Base-by-base conservation (phyloP, 179 eudicot genomes). In the Gypsophila paniculata region DNA sequence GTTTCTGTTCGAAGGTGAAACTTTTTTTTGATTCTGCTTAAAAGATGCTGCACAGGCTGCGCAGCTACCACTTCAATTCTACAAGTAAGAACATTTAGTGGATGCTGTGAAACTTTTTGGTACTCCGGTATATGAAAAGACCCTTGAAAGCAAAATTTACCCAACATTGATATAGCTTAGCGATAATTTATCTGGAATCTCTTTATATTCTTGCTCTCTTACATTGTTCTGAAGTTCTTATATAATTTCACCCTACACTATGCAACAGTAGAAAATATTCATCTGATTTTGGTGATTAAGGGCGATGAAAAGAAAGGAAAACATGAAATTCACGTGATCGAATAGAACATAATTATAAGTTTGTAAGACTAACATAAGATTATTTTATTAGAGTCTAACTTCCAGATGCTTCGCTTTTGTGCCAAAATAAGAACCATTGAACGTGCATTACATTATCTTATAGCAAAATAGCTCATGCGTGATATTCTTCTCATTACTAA, bases 391-490 rank as follows among this genome's bases (percentile, higher is more conserved):
- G 52, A 38, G 68, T 66, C 38, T 25, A 58, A 49, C 25, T 25
- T 68, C 23, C 60, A 51, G 71, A 65, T 65, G 51, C 69, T 19
- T 54, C 49, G 38, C 64, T 55, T 72, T 60, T 46, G 38, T 48
- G 76, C 29, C 58, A 72, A 53, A 26, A 54, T 23, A 61, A 61
- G 69, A 70, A 68, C 80, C 80, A 42, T 54, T 36, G 34, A 61
- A 51, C 49, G 18, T 55, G 22, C 19, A 23, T 53, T 32, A 70
- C 18, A 61, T 72, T 73, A 69, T 73, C 71, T 68, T 68, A 42
- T 42, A 2, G 10, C 46, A 42, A 6, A 42, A 2, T 42, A 22
- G 67, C 66, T 63, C 38, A n/a, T 55, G 22, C 59, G 26, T 60
- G 39, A 51, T 65, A 75, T 79, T 79, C 78, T 25, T 59, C 39